A percentile compares a stretch with the other conserved stretches of the same genome.
These are phyloP conservation scores for Lanmaoa rubissima DNA, from an alignment of 768 basidiomycete species.

Conservation along the genomic window DNA sequence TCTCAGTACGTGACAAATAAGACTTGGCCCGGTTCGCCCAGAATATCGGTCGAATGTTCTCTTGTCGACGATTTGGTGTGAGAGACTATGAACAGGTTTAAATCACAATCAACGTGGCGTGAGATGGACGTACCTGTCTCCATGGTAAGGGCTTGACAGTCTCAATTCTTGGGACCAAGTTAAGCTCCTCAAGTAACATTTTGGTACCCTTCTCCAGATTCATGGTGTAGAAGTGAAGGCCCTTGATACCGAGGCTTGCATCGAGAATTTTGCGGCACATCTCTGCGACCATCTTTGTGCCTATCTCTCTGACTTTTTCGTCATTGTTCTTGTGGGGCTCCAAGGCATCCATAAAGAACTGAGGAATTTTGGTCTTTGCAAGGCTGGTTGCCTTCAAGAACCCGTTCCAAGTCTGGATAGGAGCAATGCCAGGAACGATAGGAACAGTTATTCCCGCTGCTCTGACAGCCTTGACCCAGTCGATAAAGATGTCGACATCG, in stretches of 20 bases:
- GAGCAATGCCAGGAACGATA: conserved; percentile 91
- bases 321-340: conserved; percentile 91
- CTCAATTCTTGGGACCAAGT: conserved; percentile 83
- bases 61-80: conserved; percentile 86
- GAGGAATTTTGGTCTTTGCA: conserved; percentile 78
- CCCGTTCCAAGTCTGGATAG: conserved; percentile 95
- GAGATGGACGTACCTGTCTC: conserved; percentile 70
- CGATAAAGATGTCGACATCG: conserved; percentile 86
- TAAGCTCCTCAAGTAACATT: conserved; percentile 91
- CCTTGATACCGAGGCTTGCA: conserved; percentile 78
- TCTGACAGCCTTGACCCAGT: conserved; percentile 83
- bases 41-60: conserved; percentile 96
- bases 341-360: conserved; percentile 67
- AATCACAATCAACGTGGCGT: not conserved
- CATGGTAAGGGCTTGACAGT: conserved; percentile 95
- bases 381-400: conserved; percentile 81
- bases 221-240: conserved; percentile 97
- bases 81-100: conserved; percentile 56
- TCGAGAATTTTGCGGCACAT: conserved; percentile 88
- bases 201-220: conserved; percentile 94
- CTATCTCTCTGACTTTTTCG: conserved; percentile 87
- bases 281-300: conserved; percentile 91
- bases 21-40: conserved; percentile 98
- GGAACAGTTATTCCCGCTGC: conserved; percentile 86
- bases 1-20: conserved; percentile 93